Base-by-base conservation (phyloP, 371 early-diverging fungal species). In the Fennellomyces sp. region DNA sequence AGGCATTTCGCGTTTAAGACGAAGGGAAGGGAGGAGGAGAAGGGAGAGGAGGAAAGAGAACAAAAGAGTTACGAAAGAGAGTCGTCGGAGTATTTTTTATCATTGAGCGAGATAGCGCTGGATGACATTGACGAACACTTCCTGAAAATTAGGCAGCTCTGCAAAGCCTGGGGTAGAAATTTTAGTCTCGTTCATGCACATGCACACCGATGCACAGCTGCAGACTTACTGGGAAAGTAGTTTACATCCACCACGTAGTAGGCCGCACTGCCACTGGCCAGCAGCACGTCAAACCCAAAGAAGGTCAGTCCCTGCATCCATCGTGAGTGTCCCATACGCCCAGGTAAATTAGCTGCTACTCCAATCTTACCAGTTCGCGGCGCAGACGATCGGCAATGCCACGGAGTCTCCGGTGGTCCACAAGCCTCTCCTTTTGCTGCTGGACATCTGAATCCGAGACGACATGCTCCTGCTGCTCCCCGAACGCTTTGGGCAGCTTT, bases 241-340 rank as follows among this genome's bases (percentile, higher is more conserved):
- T 81, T 81, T 12, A 78, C 72, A 65, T 81, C 81, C 21, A 78
- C 70, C 2, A 81, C 69, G 56, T 72, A 71, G 58, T 73, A 75
- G 33, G 66, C 60, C 31, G 59, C 60, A 12, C 59, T 61, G 15
- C 73, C 68, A 7, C 61, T 47, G 17, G 76, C 66, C 25, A 81
- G 45, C n/a, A 78, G 26, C 8, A 81, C 74, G 58, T 75, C 82
- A 66, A 75, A 81, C 2, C 78, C 81, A 67, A 75, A 78, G 50
- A 78, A 74, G 4, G 82, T 76, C 59, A 78, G 57, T 11, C 71
- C 77, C 81, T 80, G 27, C 51, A 31, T 45, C 13, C 53, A 48
- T 29, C 15, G 36, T 36, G 36, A 15, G 36, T 8, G 36, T 10
- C 47, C 2, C 29, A 47, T 56, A 29, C 25, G 21, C 31, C 21